Percentiles rank a stretch among this genome's conserved stretches.
Evolutionary conservation across 805 yeast species (phyloP).

Genomic region (Candida succiphila): DNA sequence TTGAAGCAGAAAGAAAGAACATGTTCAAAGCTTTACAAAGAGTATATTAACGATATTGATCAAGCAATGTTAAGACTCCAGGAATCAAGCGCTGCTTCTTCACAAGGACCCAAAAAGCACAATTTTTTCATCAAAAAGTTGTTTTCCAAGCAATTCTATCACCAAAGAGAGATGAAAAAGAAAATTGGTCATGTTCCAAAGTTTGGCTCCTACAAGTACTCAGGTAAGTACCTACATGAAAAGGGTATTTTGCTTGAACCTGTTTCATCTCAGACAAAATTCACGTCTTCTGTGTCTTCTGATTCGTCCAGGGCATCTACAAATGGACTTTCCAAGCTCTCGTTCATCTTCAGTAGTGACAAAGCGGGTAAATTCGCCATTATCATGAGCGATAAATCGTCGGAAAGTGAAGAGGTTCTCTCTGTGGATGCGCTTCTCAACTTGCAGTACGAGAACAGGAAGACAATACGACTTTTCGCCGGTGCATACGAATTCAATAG

Average conservation of each 20-base stretch:
- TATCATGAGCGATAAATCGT: conserved; percentile 46
- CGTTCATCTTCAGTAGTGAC: conserved; percentile 69
- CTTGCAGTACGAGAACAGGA: conserved; percentile 60
- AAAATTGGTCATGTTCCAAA: conserved; percentile 57
- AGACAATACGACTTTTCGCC: no score
- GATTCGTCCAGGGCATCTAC: conserved; percentile 13
- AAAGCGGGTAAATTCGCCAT: conserved; percentile 61
- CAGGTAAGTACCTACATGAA: conserved; percentile 66
- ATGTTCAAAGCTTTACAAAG: conserved; percentile 32
- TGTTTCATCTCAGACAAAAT: conserved; percentile 12
- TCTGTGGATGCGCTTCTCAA: conserved; percentile 65
- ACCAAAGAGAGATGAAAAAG: conserved; percentile 59
- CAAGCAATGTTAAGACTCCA: conserved; percentile 28
- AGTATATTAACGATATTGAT: conserved; percentile 39
- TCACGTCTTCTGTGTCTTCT: conserved; percentile 2
- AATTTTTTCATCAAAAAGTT: conserved; percentile 30
- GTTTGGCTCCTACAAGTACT: conserved; percentile 71
- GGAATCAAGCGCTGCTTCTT: conserved; percentile 12
- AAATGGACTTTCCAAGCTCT: conserved; percentile 54
- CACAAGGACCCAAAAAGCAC: neutral
- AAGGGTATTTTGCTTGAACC: conserved; percentile 60
- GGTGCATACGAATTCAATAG: conserved; percentile 58
- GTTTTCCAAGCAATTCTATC: conserved; percentile 69
- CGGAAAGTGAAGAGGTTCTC: conserved; percentile 33
- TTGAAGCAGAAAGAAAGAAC: conserved; percentile 34